Base-by-base conservation (phyloP, 2,329 filamentous ascomycete species). In the Ceratocystis papillata region DNA sequence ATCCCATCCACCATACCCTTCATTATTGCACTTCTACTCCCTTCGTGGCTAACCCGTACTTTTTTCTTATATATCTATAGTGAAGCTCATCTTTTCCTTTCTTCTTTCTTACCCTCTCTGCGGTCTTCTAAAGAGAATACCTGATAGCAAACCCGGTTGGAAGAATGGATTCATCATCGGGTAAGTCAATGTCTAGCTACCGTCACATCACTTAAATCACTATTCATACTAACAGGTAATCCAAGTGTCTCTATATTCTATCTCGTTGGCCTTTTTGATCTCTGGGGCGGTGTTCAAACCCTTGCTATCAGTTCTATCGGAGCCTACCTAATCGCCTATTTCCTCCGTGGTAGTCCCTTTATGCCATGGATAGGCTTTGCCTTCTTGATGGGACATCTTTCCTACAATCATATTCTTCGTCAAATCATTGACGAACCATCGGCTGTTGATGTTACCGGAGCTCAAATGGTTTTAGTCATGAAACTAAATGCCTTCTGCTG, bases 391-490 rank as follows among this genome's bases (percentile, higher is more conserved):
- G 87, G 87, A 65, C 93, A 99, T 77, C 89, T 97, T 87, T 93
- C 92, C 59, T 75, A 93, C 72, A 96, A 85, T 74, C 94, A 99
- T 75, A 87, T 99, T 69, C 79, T 84, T 67, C 88, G 95, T 48
- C 90, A 96, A 75, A 83, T 86, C 48, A 78, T 82, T 48, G 80
- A 88, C 70, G 81, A 84, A 68, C 83, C 89, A 0, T 80, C 83
- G 48, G 76, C 78, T 1, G 80, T 96, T 67, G 94, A 99, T 74
- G 92, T 99, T 70, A 96, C 93, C 0, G 92, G 88, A 50, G 91
- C 93, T 1, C 94, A 99, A 76, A 99, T 99, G 94, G 94, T 99
- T 44, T 78, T 97, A 71, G 87, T 97, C 69, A 99, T 99, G 90
- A 99, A 99, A 76, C 84, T 99, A 45, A 90, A 87, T 25, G 89